These are phyloP conservation scores for Eucalyptus microcorys DNA, from an alignment of 345 rosid species.

Conservation along the genomic window DNA sequence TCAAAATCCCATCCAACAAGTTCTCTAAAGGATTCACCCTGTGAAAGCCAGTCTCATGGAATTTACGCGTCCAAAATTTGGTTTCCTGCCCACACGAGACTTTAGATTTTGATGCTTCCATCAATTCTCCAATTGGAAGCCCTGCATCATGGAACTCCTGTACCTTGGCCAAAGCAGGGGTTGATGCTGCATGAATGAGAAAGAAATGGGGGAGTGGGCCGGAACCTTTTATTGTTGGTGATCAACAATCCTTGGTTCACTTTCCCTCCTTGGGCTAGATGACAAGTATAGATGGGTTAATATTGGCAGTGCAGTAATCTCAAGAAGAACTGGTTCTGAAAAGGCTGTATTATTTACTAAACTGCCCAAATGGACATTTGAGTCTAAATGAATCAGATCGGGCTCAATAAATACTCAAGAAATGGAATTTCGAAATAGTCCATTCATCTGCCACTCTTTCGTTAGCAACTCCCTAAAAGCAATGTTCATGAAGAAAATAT, in stretches of 20 bases:
- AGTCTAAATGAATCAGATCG: no score
- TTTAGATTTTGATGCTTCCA: constrained; percentile 73
- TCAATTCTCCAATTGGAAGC: constrained; percentile 83
- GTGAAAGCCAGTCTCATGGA: constrained; percentile 74
- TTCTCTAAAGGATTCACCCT: constrained; percentile 58
- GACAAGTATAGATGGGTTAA: no score
- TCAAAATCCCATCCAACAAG: constrained; percentile 38
- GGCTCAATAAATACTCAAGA: no score
- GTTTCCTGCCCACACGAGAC: constrained; percentile 57
- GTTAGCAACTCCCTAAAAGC: no score
- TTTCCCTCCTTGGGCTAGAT: no score
- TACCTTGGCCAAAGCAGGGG: constrained; percentile 43
- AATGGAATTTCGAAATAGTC: no score
- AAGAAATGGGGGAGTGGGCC: constrained; percentile 97
- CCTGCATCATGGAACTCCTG: constrained; percentile 78
- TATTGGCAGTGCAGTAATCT: no score
- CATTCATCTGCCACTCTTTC: no score
- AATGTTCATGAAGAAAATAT: constrained; percentile 28
- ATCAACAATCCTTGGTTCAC: no score
- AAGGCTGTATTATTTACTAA: no score
- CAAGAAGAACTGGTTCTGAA: no score
- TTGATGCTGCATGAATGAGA: constrained; percentile 79
- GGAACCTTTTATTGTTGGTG: constrained; percentile 40
- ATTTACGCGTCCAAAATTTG: constrained; percentile 45
- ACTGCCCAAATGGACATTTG: no score